Conservation (phyloP, 176 grass and related monocot genomes). For the Stipa capillata region DNA sequence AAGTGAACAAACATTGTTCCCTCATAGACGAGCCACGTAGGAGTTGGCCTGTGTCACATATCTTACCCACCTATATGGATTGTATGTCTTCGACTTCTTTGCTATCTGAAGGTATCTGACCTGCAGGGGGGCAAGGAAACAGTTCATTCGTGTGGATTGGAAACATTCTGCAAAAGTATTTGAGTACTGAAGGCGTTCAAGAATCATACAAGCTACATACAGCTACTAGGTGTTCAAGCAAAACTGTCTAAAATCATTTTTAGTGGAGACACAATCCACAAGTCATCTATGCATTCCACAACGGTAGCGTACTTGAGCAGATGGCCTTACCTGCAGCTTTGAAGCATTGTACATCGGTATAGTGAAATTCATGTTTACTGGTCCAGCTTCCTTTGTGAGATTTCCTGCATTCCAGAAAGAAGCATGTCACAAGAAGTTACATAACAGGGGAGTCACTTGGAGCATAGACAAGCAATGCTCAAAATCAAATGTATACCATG, state of each 20-base stretch:
- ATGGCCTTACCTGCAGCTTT: conserved; percentile 74
- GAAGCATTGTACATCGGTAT: conserved; percentile 99
- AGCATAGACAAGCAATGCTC: conserved; percentile 3
- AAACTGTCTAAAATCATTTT: not conserved
- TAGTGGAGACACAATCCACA: no score
- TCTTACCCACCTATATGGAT: conserved; percentile 95
- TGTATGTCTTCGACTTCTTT: conserved; percentile 96
- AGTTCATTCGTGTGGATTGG: not conserved
- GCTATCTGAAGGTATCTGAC: conserved; percentile 97
- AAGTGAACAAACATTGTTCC: conserved; percentile 5
- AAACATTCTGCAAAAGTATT: not conserved
- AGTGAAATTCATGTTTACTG: conserved; percentile 97
- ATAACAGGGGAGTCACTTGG: not conserved
- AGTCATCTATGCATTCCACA: no score
- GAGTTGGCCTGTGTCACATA: conserved; percentile 96
- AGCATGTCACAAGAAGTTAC: not conserved
- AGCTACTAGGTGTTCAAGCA: not conserved
- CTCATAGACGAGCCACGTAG: conserved; percentile 85
- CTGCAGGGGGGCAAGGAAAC: conserved; percentile 30
- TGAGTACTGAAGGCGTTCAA: not conserved
- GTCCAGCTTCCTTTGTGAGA: conserved; percentile 88
- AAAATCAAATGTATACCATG: conserved; percentile 66
- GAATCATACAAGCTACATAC: not conserved
- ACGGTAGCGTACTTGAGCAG: not conserved
- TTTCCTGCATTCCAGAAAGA: conserved; percentile 59